Conservation (phyloP, 306 rosid species). For the Hylodesmum podocarpum region DNA sequence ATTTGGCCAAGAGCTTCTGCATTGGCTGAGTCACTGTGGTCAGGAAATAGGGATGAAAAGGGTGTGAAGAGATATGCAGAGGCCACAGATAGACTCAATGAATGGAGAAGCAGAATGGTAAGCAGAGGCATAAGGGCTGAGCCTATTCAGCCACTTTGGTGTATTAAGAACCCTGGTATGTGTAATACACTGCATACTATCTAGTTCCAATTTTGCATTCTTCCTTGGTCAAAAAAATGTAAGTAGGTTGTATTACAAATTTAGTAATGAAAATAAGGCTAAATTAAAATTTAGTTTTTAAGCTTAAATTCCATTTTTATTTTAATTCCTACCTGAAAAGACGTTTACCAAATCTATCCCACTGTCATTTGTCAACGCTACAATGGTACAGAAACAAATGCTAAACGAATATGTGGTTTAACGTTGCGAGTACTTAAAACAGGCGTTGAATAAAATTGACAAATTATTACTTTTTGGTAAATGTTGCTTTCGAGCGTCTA, state of each 20-base stretch:
- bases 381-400: too few relatives aligned
- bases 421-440: too few relatives aligned
- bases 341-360: too few relatives aligned
- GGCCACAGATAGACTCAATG: conserved; percentile 79
- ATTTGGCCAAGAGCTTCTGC: conserved; percentile 89
- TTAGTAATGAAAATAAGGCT: background rate
- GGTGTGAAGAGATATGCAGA: conserved; percentile 66
- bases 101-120: conserved; percentile 84
- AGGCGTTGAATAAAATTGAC: too few relatives aligned
- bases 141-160: conserved; percentile 95
- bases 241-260: too few relatives aligned
- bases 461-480: too few relatives aligned
- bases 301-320: background rate
- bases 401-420: too few relatives aligned
- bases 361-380: too few relatives aligned
- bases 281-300: background rate
- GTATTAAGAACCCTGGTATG: conserved; percentile 82
- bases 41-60: conserved; percentile 66
- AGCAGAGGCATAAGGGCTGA: conserved; percentile 78
- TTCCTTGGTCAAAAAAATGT: background rate
- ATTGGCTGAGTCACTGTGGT: conserved; percentile 81
- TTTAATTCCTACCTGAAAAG: background rate
- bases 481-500: too few relatives aligned
- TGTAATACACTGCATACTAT: conserved; percentile 49
- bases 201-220: conserved; percentile 20